phyloP scores from a whole-genome alignment of 495 filamentous ascomycete genomes.

The Hypoxylon intermedium region DNA sequence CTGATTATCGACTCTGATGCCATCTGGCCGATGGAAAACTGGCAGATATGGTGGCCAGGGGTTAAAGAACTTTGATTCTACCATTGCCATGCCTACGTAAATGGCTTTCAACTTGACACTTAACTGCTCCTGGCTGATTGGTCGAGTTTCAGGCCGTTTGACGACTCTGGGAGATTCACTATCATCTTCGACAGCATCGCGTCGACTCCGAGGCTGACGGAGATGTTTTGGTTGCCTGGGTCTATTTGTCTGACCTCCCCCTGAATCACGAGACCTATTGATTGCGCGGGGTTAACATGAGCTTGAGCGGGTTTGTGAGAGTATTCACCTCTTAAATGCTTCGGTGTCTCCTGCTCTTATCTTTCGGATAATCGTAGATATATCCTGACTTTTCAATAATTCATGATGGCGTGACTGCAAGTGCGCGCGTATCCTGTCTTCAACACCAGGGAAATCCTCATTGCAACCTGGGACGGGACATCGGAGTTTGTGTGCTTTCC shows the following conservation, averaged over 20 bases:
- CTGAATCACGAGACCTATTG: too few species aligned
- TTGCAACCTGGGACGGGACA: slow-evolving; percentile 28
- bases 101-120: slow-evolving; percentile 70
- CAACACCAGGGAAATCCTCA: slow-evolving; percentile 20
- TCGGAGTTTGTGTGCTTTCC: slow-evolving; percentile 26
- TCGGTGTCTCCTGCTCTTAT: slow-evolving; percentile 23
- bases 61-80: slow-evolving; percentile 76
- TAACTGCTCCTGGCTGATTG: slow-evolving; percentile 72
- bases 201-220: slow-evolving; percentile 8
- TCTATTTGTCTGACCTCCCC: too few species aligned
- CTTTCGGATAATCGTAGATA: slow-evolving; percentile 26
- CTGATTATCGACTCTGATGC: too few species aligned
- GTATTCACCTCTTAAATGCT: slow-evolving; percentile 24
- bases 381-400: slow-evolving; percentile 23
- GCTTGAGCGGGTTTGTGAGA: too few species aligned
- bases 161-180: slow-evolving; percentile 28
- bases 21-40: too few species aligned
- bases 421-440: slow-evolving; percentile 36
- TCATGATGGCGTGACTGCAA: slow-evolving; percentile 25
- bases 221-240: slow-evolving; percentile 8
- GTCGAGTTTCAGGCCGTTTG: slow-evolving; percentile 55
- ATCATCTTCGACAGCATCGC: slow-evolving; percentile 32
- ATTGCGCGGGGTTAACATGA: too few species aligned
- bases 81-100: slow-evolving; percentile 73
- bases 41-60: too few species aligned